Evolutionary conservation across 1,139 yeast species (phyloP), one percentile per base, ranked within the genome.

Genomic region (Taphrina flavorubra): DNA sequence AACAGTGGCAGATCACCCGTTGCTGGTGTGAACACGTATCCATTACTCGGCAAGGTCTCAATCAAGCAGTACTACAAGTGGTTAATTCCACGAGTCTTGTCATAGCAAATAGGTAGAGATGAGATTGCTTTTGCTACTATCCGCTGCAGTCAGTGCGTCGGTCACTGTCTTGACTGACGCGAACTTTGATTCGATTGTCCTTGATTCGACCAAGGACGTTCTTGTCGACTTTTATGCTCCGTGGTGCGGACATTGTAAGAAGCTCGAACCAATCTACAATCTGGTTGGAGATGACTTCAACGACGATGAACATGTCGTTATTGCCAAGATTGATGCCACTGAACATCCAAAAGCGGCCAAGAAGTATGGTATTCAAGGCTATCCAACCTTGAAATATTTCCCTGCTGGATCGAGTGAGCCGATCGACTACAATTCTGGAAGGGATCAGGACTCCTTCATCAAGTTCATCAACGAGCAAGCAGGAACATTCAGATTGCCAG

Each of bases 231-330:
- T 68, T 39, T 69, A 69, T 49, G 69, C 69, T 14, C 71, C 69
- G 6, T 62, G 72, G 96, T 89, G 96, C 76, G 83, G 89, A 64
- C 92, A 89, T 79, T 89, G 95, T 79, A 85, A 86, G 77, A 82
- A 81, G 68, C 78, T 89, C 76, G 83, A 83, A 76, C 95, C 95
- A 8, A 81, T 82, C 5, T 85, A 85, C 77, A 90, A 87, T 71
- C 80, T 83, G 74, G 80, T 88, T 57, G 87, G 87, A 0, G 82
- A 81, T 5, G 74, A 81, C 10, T 88, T 82, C 74, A 77, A 77
- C 88, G 34, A 85, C 83, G 72, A 79, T 86, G 49, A 72, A 70
- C 67, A 72, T 20, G 73, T 70, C 51, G 68, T 64, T 16, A 65
- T 60, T 39, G 75, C 72, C 71, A 86, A 87, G 76, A 82, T 88